Evolutionary conservation across 192 early-diverging fungal species (phyloP).

Genomic region (Backusella tuberculispora): DNA sequence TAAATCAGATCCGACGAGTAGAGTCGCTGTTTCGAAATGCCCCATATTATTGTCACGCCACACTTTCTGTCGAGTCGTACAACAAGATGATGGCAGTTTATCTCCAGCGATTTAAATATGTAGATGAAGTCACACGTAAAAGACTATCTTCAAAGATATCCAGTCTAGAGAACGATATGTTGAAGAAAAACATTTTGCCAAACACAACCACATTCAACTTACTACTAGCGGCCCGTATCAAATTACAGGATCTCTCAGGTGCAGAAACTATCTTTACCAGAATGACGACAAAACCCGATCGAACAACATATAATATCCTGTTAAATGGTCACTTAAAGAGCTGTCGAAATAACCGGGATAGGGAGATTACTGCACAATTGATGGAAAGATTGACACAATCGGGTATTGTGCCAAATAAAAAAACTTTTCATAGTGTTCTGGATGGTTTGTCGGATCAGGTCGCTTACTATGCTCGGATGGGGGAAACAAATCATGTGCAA

Average conservation of each 20-base stretch:
- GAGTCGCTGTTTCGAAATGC: constrained; percentile 26
- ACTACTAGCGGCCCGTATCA: constrained; percentile 24
- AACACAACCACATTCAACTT: constrained; percentile 21
- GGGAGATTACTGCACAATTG: constrained; percentile 16
- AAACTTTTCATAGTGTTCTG: constrained; percentile 24
- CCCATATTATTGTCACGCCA: constrained; percentile 5
- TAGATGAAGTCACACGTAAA: not conserved
- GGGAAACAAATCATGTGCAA: not conserved
- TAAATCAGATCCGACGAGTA: constrained; percentile 3
- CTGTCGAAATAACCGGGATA: constrained; percentile 4
- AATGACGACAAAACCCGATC: constrained; percentile 14
- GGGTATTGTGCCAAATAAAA: constrained; percentile 16
- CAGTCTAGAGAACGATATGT: not conserved
- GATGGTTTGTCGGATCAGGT: constrained; percentile 22
- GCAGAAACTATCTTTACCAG: constrained; percentile 18
- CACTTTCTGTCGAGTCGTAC: constrained; percentile 2
- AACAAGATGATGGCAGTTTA: constrained; percentile 23
- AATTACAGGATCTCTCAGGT: not conserved
- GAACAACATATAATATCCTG: constrained; percentile 28
- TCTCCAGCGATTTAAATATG: constrained; percentile 11
- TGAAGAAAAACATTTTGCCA: not conserved
- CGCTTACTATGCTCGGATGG: constrained; percentile 5
- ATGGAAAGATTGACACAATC: constrained; percentile 29
- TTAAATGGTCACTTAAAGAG: constrained; percentile 17
- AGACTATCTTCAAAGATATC: constrained; percentile 12